Conservation (phyloP, 1,284 basidiomycete species). For the Erythrobasidium hasegawianum region DNA sequence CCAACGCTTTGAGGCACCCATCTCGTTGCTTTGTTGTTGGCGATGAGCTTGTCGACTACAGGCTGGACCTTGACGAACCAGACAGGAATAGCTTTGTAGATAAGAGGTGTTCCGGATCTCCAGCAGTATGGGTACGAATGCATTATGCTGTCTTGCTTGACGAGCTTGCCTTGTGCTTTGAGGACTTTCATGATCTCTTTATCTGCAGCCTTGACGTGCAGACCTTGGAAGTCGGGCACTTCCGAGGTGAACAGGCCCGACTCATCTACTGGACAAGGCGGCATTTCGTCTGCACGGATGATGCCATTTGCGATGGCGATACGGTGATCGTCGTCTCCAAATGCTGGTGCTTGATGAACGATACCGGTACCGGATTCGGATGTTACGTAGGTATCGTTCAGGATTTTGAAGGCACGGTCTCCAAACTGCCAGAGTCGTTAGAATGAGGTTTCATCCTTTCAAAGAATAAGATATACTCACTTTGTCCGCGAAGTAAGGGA, state of each 20-base stretch:
- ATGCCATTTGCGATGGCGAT: slow-evolving; percentile 81
- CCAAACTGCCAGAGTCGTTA: slow-evolving; percentile 77
- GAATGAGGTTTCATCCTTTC: no score
- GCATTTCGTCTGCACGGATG: slow-evolving; percentile 78
- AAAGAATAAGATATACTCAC: no score
- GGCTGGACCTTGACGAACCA: slow-evolving; percentile 96
- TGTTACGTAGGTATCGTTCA: slow-evolving; percentile 91
- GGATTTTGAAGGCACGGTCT: slow-evolving; percentile 84
- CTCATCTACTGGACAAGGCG: slow-evolving; percentile 94
- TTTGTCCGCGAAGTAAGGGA: slow-evolving; percentile 93
- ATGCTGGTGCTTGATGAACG: slow-evolving; percentile 97
- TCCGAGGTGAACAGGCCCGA: slow-evolving; percentile 80
- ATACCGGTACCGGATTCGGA: slow-evolving; percentile 93
- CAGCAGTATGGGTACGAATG: slow-evolving; percentile 98
- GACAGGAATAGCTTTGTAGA: slow-evolving; percentile 92
- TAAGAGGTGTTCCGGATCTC: slow-evolving; percentile 91
- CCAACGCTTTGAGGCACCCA: slow-evolving; percentile 93
- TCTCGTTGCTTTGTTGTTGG: slow-evolving; percentile 83
- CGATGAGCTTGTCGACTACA: slow-evolving; percentile 77
- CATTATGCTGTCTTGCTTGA: slow-evolving; percentile 79
- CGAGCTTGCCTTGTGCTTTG: slow-evolving; percentile 80
- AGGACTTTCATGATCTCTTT: slow-evolving; percentile 88
- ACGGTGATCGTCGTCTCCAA: slow-evolving; percentile 98
- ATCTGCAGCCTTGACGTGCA: slow-evolving; percentile 92
- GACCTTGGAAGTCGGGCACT: slow-evolving; percentile 85